Evolutionary conservation across 1,139 yeast genomes (phyloP), one percentile per base, ranked within the genome.

Genomic region (Scheffersomyces illinoinensis): DNA sequence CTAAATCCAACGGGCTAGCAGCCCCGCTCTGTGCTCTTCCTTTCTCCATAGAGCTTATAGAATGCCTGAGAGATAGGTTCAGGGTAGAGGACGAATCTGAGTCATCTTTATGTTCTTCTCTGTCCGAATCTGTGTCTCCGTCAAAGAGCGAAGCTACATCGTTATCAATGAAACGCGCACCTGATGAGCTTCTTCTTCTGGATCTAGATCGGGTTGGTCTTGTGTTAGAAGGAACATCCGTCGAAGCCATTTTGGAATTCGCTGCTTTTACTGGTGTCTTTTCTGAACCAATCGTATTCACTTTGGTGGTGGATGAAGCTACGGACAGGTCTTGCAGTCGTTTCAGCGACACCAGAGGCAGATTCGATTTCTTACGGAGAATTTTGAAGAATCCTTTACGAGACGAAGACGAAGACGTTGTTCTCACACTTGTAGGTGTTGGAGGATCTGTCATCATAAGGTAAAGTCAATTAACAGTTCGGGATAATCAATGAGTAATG

Each of bases 101-200:
- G 12, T 57, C 59, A 49, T 54, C 59, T 18, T 53, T 57, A 17
- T 54, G 54, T 39, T 56, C 59, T 20, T 54, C 54, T 24, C 51
- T 56, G n/a, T 61, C 64, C 47, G 26, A 20, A 14, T 62, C 61
- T 20, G 59, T 55, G 21, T 60, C 68, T 54, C 62, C 63, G 53
- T 63, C 65, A 50, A 56, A 59, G 12, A 65, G 57, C 46, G 63
- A 58, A 17, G 58, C 56, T 23, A 50, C 53, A 24, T 62, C 66
- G 43, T 64, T 64, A 39, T 65, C 68, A 18, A 63, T 59, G 50
- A 50, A 55, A n/a, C 56, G 24, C 5, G 55, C 54, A 19, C 57
- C 61, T 8, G 52, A 53, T 39, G 56, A 49, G 49, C 63, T 59
- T 49, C 53, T 56, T 12, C 57, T 51, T 20, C 51, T 55, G n/a